These are phyloP conservation scores for Aurantiochytrium sp. DNA, from an alignment of 108 stramenopile genomes.

Conservation along the genomic window DNA sequence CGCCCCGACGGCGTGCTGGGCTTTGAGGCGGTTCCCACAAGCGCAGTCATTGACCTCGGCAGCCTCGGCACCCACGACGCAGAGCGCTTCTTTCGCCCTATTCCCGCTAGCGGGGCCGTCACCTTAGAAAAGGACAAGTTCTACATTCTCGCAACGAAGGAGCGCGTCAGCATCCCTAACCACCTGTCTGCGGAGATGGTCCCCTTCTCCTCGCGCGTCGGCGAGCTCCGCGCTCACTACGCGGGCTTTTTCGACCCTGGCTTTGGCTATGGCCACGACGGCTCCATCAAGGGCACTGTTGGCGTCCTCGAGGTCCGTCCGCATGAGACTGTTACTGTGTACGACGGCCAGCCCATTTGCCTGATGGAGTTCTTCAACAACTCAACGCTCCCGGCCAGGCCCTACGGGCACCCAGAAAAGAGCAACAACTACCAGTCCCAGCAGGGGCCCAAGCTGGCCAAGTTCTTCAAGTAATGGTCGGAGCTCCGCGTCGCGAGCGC, in stretches of 20 bases:
- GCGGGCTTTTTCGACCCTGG: slow-evolving; percentile 28
- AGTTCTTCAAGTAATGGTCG: background rate
- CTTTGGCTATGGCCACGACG: slow-evolving; percentile 17
- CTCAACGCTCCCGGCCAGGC: background rate
- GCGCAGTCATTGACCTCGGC: background rate
- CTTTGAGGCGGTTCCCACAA: background rate
- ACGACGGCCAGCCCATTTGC: slow-evolving; percentile 22
- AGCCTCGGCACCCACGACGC: background rate
- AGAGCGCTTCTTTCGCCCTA: background rate
- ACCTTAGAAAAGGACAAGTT: slow-evolving; percentile 20
- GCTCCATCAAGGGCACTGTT: background rate
- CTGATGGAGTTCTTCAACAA: slow-evolving; percentile 30
- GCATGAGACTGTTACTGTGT: background rate
- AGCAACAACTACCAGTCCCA: slow-evolving; percentile 21
- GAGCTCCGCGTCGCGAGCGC: background rate
- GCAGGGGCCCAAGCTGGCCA: background rate
- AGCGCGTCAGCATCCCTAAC: background rate
- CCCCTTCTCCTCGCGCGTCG: slow-evolving; percentile 3
- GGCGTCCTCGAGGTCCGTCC: slow-evolving; percentile 15
- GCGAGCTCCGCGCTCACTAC: slow-evolving; percentile 20
- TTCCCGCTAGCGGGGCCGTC: background rate
- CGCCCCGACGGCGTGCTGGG: background rate
- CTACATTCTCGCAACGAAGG: slow-evolving; percentile 13
- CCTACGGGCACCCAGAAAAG: background rate
- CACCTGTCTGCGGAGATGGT: slow-evolving; percentile 6